phyloP scores from a whole-genome alignment of 805 yeast species.

The Ogataea glucozyma region DNA sequence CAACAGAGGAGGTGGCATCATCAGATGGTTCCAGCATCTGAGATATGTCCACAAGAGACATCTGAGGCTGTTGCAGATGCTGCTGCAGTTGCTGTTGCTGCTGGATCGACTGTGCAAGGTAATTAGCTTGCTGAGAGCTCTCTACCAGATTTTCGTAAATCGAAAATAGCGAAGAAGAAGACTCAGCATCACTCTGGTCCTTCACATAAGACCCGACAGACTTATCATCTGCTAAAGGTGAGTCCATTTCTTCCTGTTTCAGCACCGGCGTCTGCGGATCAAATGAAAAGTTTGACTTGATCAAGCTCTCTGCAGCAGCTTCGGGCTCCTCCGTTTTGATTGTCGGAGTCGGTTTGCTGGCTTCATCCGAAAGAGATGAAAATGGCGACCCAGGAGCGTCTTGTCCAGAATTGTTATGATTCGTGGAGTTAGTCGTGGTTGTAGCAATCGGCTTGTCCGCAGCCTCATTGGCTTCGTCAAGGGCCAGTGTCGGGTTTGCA shows the following conservation, averaged over 20 bases:
- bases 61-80: constrained; percentile 2
- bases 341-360: background rate
- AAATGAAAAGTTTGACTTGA: constrained; percentile 9
- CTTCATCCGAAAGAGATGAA: background rate
- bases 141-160: constrained; percentile 3
- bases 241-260: constrained; percentile 8
- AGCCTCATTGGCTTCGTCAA: constrained; percentile 19
- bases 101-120: too few species aligned
- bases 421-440: too few species aligned
- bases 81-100: background rate
- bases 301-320: constrained; percentile 2
- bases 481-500: constrained; percentile 35
- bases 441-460: constrained; percentile 2
- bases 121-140: background rate
- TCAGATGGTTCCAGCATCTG: constrained; percentile 1
- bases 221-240: constrained; percentile 10
- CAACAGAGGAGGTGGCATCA: background rate
- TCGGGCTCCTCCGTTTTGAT: background rate
- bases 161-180: constrained; percentile 14
- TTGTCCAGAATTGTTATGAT: too few species aligned
- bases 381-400: too few species aligned
- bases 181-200: constrained; percentile 10
- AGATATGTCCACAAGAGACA: constrained; percentile 5
- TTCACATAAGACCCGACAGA: constrained; percentile 5
- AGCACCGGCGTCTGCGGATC: constrained; percentile 4